A percentile compares a stretch with the other conserved stretches of the same genome.
These are phyloP conservation scores for Leucosporidium yakuticum DNA, from an alignment of 768 basidiomycete species.

Conservation along the genomic window DNA sequence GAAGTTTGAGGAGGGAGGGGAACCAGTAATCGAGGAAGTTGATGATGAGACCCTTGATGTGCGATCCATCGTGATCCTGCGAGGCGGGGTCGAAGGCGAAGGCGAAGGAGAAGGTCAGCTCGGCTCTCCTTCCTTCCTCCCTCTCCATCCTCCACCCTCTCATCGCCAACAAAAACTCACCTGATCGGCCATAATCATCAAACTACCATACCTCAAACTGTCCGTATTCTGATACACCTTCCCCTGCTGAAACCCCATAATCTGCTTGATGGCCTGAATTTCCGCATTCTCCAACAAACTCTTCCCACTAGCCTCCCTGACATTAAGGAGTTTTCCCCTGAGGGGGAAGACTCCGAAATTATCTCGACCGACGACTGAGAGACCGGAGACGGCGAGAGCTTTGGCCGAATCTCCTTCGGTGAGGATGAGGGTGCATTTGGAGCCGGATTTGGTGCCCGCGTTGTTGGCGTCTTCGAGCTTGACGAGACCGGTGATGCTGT, in stretches of 20 bases:
- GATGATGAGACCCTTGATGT: constrained; percentile 98
- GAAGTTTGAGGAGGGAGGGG: constrained; percentile 83
- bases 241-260: constrained; percentile 90
- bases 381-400: constrained; percentile 86
- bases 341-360: constrained; percentile 96
- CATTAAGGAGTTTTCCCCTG: constrained; percentile 92
- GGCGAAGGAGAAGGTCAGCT: background rate
- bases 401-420: constrained; percentile 99
- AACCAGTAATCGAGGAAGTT: constrained; percentile 97
- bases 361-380: constrained; percentile 90
- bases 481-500: constrained; percentile 77
- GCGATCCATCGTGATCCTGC: constrained; percentile 99
- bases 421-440: constrained; percentile 85
- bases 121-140: background rate
- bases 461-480: constrained; percentile 97
- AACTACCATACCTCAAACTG: constrained; percentile 78
- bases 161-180: constrained; percentile 48
- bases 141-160: background rate
- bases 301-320: constrained; percentile 91
- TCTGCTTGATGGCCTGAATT: constrained; percentile 95
- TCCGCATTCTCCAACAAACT: constrained; percentile 98
- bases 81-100: background rate
- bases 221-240: constrained; percentile 68
- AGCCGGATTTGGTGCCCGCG: constrained; percentile 74
- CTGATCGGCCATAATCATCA: constrained; percentile 99